Evolutionary conservation across 2,329 filamentous ascomycete genomes (phyloP).

Genomic region (Fusarium phyllophilum): DNA sequence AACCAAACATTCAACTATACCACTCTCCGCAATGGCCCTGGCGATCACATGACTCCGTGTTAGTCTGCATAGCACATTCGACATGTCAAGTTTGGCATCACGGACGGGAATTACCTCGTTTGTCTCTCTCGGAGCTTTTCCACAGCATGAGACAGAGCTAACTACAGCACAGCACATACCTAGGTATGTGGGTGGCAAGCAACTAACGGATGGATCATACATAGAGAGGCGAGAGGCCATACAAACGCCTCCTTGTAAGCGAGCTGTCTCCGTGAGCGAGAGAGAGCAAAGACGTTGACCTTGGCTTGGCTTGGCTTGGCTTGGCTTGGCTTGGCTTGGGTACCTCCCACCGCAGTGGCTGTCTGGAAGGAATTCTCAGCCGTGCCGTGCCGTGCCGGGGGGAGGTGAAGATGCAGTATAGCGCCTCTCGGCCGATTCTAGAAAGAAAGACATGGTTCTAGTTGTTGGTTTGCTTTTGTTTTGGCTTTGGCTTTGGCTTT

Average conservation of each 20-base stretch:
- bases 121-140: constrained; percentile 18
- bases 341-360: not conserved
- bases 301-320: not conserved
- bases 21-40: constrained; percentile 5
- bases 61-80: not conserved
- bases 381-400: constrained; percentile 17
- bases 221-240: not conserved
- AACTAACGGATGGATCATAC: not conserved
- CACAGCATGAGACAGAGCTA: constrained; percentile 3
- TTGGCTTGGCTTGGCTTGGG: not conserved
- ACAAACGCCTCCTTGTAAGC: not conserved
- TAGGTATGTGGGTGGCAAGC: not conserved
- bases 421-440: not conserved
- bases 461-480: not conserved
- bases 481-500: not conserved
- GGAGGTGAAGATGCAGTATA: not conserved
- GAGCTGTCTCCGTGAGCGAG: not conserved
- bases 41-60: not conserved
- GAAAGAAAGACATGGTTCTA: constrained; percentile 21
- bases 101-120: not conserved
- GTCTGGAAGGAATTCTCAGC: constrained; percentile 13
- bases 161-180: not conserved
- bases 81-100: not conserved
- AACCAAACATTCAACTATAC: not conserved
- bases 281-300: not conserved